These are phyloP conservation scores for Spathaspora hagerdaliae DNA, from an alignment of 805 yeast species.

Conservation along the genomic window DNA sequence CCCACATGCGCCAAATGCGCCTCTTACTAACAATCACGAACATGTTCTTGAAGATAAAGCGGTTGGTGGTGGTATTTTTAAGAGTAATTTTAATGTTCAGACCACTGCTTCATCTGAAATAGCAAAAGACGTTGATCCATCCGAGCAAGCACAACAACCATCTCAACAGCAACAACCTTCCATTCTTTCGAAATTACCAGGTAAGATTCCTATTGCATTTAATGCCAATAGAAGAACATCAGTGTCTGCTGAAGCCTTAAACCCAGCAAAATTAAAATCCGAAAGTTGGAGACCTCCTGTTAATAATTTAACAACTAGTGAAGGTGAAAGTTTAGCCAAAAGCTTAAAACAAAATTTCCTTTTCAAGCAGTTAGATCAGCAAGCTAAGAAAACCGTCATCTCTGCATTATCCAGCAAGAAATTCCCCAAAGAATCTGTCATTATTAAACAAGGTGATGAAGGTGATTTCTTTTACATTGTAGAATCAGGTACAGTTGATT, in stretches of 20 bases:
- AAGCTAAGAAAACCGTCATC: constrained; percentile 70
- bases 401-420: constrained; percentile 77
- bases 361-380: constrained; percentile 78
- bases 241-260: constrained; percentile 84
- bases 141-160: constrained; percentile 1
- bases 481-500: constrained; percentile 82
- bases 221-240: constrained; percentile 84
- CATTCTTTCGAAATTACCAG: constrained; percentile 1
- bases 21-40: constrained; percentile 4
- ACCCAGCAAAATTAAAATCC: constrained; percentile 64
- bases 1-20: constrained; percentile 6
- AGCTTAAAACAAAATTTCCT: constrained; percentile 79
- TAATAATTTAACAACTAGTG: constrained; percentile 58
- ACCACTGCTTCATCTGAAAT: constrained; percentile 7
- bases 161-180: background rate
- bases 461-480: constrained; percentile 90
- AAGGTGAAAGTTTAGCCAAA: constrained; percentile 61
- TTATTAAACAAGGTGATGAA: constrained; percentile 88
- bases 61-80: constrained; percentile 18
- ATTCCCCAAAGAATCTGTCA: constrained; percentile 54
- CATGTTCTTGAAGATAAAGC: background rate
- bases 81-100: constrained; percentile 20
- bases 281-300: constrained; percentile 74
- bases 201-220: constrained; percentile 51
- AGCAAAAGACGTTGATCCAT: constrained; percentile 23